phyloP scores from a whole-genome alignment of 2,329 filamentous ascomycete species.

The Emmonsia crescens region DNA sequence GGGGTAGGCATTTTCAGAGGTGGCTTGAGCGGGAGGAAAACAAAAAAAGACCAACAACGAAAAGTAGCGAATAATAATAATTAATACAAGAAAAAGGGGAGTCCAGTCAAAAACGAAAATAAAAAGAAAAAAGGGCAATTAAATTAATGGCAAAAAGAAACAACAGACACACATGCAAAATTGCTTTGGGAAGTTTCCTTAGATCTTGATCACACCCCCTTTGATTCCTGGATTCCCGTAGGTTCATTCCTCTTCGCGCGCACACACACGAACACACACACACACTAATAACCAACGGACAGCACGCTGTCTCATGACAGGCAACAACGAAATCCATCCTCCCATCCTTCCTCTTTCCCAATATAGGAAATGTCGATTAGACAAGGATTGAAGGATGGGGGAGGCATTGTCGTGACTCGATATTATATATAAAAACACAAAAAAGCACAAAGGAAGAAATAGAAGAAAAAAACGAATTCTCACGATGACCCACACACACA shows the following conservation, averaged over 20 bases:
- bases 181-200: too few relatives aligned
- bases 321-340: background rate
- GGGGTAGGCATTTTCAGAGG: too few relatives aligned
- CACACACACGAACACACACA: too few relatives aligned
- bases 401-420: background rate
- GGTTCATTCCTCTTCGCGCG: too few relatives aligned
- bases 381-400: background rate
- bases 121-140: too few relatives aligned
- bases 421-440: background rate
- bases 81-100: background rate
- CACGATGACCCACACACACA: background rate
- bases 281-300: background rate
- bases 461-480: background rate
- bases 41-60: background rate
- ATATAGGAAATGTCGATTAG: background rate
- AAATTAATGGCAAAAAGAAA: too few relatives aligned
- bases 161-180: too few relatives aligned
- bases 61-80: background rate
- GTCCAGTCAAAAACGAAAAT: too few relatives aligned
- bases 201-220: too few relatives aligned
- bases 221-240: background rate
- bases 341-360: background rate
- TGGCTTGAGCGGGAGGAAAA: background rate
- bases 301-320: background rate
- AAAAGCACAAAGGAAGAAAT: background rate